Conservation (phyloP, 2,329 filamentous ascomycete species). For the Fusarium clavum region DNA sequence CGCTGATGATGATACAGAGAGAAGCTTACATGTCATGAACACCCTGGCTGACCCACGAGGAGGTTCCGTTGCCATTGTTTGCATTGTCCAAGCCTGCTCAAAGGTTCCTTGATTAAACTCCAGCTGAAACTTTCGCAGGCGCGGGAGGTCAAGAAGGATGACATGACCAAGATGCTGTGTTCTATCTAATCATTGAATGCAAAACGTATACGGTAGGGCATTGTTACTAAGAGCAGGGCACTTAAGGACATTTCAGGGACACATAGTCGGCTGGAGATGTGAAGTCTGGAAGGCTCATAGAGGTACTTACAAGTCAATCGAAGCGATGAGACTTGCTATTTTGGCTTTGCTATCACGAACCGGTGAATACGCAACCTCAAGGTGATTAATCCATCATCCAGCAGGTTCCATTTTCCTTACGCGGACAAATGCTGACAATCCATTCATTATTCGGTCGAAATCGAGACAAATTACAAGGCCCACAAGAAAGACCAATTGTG, state of each 20-base stretch:
- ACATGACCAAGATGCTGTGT: background rate
- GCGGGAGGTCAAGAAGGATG: accelerated
- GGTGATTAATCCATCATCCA: no score
- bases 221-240: background rate
- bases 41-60: background rate
- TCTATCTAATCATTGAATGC: background rate
- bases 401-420: no score
- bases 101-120: background rate
- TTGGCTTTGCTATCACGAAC: no score
- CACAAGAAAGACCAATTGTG: background rate
- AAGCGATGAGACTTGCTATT: background rate
- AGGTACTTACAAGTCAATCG: background rate
- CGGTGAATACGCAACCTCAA: no score
- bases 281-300: background rate
- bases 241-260: no score
- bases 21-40: background rate
- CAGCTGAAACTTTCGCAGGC: background rate
- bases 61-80: background rate
- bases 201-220: background rate
- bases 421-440: no score
- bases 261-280: background rate
- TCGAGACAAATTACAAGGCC: no score
- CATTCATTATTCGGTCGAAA: no score
- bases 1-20: no score
- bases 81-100: no score